Percentiles rank a stretch among this genome's conserved stretches.
These are phyloP conservation scores for Xerocomellus amylosporus DNA, from an alignment of 768 basidiomycete species.

Conservation along the genomic window DNA sequence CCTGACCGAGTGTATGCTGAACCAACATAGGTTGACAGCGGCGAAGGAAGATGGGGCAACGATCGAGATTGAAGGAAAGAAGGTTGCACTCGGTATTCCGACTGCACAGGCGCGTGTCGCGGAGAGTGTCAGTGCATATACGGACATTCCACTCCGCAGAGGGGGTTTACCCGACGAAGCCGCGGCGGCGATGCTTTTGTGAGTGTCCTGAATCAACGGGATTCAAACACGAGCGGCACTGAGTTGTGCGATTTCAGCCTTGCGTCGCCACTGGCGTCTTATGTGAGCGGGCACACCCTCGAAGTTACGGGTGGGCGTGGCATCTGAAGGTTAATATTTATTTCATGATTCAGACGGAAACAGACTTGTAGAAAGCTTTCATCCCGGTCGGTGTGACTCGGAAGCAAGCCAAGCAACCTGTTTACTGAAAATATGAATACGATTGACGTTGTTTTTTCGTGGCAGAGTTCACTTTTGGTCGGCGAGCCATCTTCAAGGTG, in stretches of 20 bases:
- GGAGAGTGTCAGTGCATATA: conserved; percentile 41
- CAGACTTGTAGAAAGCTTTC: too few relatives aligned
- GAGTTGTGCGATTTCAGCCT: conserved; percentile 44
- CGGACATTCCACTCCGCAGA: conserved; percentile 62
- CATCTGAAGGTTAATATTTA: conserved; percentile 41
- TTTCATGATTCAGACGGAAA: not conserved
- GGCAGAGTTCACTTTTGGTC: not conserved
- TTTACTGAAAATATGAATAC: too few relatives aligned
- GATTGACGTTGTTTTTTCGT: too few relatives aligned
- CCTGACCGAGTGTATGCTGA: conserved; percentile 1
- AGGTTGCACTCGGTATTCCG: conserved; percentile 80
- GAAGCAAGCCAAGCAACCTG: too few relatives aligned
- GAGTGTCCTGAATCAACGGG: conserved; percentile 30
- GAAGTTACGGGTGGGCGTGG: conserved; percentile 82
- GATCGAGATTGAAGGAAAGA: conserved; percentile 81
- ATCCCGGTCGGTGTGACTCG: too few relatives aligned
- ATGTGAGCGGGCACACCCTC: conserved; percentile 78
- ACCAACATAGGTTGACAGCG: conserved; percentile 56
- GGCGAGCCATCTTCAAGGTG: not conserved
- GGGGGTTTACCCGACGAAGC: conserved; percentile 74
- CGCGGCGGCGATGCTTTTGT: conserved; percentile 75
- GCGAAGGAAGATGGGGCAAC: conserved; percentile 73
- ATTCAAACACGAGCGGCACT: not conserved
- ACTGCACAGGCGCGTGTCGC: conserved; percentile 41
- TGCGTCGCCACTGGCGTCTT: conserved; percentile 73